Evolutionary conservation across 2,329 filamentous ascomycete species (phyloP).

Genomic region (Aureobasidium uvarum): DNA sequence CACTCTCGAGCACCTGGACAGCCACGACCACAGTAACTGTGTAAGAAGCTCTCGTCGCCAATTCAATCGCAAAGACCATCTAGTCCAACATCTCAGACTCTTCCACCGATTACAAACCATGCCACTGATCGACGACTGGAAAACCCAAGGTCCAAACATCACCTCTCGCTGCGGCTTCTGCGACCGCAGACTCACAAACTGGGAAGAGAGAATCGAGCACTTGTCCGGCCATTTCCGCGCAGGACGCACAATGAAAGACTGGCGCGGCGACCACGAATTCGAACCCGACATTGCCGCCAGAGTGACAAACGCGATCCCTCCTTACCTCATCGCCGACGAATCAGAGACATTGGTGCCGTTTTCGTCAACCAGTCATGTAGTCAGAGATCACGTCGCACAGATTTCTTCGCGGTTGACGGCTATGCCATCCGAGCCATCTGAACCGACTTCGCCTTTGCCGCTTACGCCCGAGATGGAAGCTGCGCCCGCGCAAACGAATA

Average conservation of each 20-base stretch:
- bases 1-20: conserved; percentile 55
- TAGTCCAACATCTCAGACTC: conserved; percentile 59
- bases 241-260: conserved; percentile 54
- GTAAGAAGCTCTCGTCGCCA: conserved; percentile 66
- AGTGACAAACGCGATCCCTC: conserved; percentile 53
- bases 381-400: conserved; percentile 7
- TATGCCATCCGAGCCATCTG: conserved; percentile 7
- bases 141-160: conserved; percentile 55
- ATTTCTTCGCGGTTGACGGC: conserved; percentile 12
- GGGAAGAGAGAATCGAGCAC: conserved; percentile 55
- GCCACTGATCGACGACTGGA: conserved; percentile 51
- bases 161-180: conserved; percentile 58
- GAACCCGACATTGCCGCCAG: conserved; percentile 47
- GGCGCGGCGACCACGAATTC: conserved; percentile 56
- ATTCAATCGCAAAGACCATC: conserved; percentile 62
- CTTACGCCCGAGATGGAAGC: conserved; percentile 17
- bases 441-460: conserved; percentile 12
- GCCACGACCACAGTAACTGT: conserved; percentile 62
- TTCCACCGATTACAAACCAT: conserved; percentile 61
- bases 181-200: conserved; percentile 47
- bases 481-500: neutral
- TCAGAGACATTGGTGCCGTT: conserved; percentile 48
- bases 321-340: conserved; percentile 52
- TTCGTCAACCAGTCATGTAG: conserved; percentile 38
- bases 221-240: conserved; percentile 56